phyloP scores from a whole-genome alignment of 371 early-diverging fungal species.

The Blastocladiella emersonii region DNA sequence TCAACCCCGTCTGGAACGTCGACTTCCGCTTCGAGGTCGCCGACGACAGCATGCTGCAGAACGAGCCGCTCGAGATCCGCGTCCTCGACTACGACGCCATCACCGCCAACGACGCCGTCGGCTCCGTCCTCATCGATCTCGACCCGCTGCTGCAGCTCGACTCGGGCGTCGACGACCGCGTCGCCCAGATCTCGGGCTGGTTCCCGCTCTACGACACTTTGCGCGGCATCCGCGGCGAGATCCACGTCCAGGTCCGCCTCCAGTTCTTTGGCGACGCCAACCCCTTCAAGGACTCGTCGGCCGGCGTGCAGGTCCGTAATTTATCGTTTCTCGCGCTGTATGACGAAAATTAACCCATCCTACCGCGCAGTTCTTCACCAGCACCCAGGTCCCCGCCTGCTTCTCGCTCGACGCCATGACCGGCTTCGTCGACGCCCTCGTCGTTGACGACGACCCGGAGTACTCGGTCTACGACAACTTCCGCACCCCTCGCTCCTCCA shows the following conservation, averaged over 20 bases:
- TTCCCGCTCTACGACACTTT: conserved; percentile 55
- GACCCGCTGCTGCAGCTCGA: conserved; percentile 39
- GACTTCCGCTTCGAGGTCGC: conserved; percentile 35
- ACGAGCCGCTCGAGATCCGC: conserved; percentile 57
- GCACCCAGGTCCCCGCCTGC: conserved; percentile 27
- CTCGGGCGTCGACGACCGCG: neutral
- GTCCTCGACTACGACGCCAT: conserved; percentile 63
- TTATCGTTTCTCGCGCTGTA: too few relatives aligned
- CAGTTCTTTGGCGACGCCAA: conserved; percentile 60
- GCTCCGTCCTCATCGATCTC: conserved; percentile 52
- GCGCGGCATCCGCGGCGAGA: conserved; percentile 51
- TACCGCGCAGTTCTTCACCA: conserved; percentile 41
- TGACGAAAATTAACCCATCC: too few relatives aligned
- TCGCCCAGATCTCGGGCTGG: conserved; percentile 49
- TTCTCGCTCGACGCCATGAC: conserved; percentile 30
- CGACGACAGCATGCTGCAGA: conserved; percentile 55
- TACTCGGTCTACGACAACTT: conserved; percentile 50
- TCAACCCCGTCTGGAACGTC: conserved; percentile 64
- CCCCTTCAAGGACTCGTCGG: conserved; percentile 42
- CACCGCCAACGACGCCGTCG: conserved; percentile 57
- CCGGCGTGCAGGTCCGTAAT: conserved; percentile 27
- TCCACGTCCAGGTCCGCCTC: conserved; percentile 44
- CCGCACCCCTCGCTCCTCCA: conserved; percentile 52
- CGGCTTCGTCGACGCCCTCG: conserved; percentile 47
- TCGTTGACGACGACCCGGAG: conserved; percentile 55